Evolutionary conservation across 192 early-diverging fungal genomes (phyloP).

Genomic region (Thoreauomyces humboldtii): DNA sequence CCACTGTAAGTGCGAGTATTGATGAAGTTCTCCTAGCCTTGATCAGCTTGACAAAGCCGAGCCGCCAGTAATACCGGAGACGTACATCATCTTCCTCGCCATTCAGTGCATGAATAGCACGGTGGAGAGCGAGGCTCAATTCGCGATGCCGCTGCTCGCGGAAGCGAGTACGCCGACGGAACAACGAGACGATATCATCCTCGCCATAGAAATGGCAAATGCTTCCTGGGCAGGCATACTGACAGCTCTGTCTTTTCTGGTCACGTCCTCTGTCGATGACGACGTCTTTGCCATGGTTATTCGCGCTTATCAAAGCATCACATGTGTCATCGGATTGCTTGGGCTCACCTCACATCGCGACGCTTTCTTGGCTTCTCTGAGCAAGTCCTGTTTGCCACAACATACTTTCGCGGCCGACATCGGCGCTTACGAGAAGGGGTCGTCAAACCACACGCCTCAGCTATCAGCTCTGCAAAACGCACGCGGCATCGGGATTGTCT

Average conservation of each 20-base stretch:
- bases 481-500: constrained; percentile 6
- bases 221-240: constrained; percentile 78
- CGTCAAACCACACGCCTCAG: not conserved
- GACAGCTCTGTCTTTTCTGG: constrained; percentile 70
- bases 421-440: not conserved
- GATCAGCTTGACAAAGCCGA: constrained; percentile 94
- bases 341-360: constrained; percentile 77
- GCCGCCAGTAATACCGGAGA: constrained; percentile 83
- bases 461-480: constrained; percentile 11
- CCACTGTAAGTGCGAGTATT: not conserved
- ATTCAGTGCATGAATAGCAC: constrained; percentile 67
- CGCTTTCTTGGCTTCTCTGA: constrained; percentile 80
- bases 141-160: constrained; percentile 54
- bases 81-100: constrained; percentile 79
- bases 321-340: constrained; percentile 76
- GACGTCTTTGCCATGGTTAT: constrained; percentile 73
- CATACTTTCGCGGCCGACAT: not conserved
- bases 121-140: constrained; percentile 69
- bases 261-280: constrained; percentile 78
- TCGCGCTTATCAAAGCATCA: constrained; percentile 70
- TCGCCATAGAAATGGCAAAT: constrained; percentile 76
- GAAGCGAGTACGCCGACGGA: constrained; percentile 34
- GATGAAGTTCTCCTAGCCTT: constrained; percentile 45
- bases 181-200: constrained; percentile 48
- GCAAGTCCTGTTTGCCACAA: constrained; percentile 74